These are phyloP conservation scores for Neocucurbitaria cava DNA, from an alignment of 2,329 filamentous ascomycete species.

Conservation along the genomic window DNA sequence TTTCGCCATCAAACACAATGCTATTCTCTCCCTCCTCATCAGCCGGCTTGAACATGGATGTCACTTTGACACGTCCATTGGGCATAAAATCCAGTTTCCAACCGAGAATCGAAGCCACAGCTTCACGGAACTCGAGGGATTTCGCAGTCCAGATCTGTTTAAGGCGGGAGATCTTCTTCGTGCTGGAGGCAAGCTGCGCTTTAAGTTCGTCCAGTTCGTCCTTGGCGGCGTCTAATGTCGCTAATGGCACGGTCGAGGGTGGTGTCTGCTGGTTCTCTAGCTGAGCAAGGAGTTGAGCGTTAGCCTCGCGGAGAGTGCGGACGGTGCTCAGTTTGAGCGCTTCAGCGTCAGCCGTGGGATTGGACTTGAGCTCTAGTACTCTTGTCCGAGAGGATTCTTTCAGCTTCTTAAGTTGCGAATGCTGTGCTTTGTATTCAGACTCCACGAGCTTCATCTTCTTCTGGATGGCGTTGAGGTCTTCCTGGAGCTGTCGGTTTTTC, in stretches of 20 bases:
- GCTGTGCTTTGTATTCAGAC: constrained; percentile 74
- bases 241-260: constrained; percentile 71
- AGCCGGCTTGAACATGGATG: constrained; percentile 80
- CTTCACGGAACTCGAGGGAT: constrained; percentile 92
- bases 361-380: constrained; percentile 85
- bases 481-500: constrained; percentile 85
- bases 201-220: constrained; percentile 72
- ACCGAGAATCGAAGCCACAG: constrained; percentile 87
- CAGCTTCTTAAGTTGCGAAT: constrained; percentile 73
- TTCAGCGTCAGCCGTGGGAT: constrained; percentile 86
- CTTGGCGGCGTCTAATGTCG: constrained; percentile 76
- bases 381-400: constrained; percentile 77
- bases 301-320: constrained; percentile 79
- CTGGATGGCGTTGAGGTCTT: constrained; percentile 73
- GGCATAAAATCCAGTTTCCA: constrained; percentile 96
- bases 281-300: constrained; percentile 79
- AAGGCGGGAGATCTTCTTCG: constrained; percentile 84
- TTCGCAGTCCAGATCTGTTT: constrained; percentile 94
- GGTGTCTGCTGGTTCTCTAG: constrained; percentile 58
- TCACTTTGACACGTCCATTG: constrained; percentile 95
- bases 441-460: constrained; percentile 74
- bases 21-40: constrained; percentile 65
- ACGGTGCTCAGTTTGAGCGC: constrained; percentile 84
- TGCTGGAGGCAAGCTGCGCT: constrained; percentile 63
- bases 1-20: constrained; percentile 87